Evolutionary conservation across 257 asterid species (phyloP).

Genomic region (Pogostemon cablin): DNA sequence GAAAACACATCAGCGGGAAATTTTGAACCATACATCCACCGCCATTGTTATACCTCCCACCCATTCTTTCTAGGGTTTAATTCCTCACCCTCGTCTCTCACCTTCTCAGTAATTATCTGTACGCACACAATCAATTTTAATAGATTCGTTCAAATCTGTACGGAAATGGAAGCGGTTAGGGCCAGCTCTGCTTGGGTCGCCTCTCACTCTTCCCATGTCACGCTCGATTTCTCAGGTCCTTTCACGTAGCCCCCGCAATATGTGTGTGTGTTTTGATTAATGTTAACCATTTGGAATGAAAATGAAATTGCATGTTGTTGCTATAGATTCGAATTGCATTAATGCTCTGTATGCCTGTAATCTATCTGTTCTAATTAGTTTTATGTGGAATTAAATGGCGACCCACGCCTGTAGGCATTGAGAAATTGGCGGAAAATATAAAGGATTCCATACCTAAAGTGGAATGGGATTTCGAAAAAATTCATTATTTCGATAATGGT

Average conservation of each 20-base stretch:
- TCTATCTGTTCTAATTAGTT: background rate
- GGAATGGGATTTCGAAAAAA: constrained; percentile 97
- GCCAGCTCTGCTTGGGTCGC: constrained; percentile 92
- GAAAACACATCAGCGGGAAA: constrained; percentile 41
- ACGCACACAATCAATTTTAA: background rate
- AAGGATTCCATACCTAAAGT: constrained; percentile 80
- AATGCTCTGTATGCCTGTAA: constrained; percentile 9
- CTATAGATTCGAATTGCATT: background rate
- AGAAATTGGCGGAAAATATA: constrained; percentile 63
- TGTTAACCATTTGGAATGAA: background rate
- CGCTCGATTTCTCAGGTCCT: constrained; percentile 71
- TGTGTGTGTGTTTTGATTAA: background rate
- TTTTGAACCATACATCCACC: constrained; percentile 31
- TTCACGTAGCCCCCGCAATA: constrained; percentile 17
- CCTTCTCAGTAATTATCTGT: background rate
- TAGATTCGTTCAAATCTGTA: background rate
- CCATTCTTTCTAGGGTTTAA: constrained; percentile 36
- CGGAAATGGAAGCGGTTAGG: constrained; percentile 76
- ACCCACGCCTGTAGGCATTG: constrained; percentile 55
- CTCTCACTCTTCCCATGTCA: constrained; percentile 78
- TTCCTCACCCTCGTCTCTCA: constrained; percentile 19
- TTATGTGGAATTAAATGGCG: background rate
- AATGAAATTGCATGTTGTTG: background rate
- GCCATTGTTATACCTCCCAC: constrained; percentile 10
- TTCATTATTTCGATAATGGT: constrained; percentile 87